phyloP scores from a whole-genome alignment of 73 alveolate genomes.

The Tetrahymena thermophila region DNA sequence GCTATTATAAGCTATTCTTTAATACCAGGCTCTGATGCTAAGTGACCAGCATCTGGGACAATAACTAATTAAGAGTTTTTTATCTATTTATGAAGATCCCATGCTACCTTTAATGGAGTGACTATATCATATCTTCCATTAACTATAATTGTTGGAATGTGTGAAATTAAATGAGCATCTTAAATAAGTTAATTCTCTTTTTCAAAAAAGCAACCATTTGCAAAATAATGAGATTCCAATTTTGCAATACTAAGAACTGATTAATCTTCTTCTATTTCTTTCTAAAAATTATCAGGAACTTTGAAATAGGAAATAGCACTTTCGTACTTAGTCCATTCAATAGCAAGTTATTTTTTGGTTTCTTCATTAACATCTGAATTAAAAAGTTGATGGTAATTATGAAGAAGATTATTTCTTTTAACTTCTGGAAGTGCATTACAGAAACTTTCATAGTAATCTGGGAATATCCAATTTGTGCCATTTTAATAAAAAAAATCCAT shows the following conservation, averaged over 20 bases:
- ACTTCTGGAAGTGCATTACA: neutral
- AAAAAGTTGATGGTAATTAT: neutral
- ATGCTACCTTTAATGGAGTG: neutral
- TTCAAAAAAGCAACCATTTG: neutral
- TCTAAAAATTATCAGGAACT: neutral
- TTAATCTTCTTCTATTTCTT: neutral
- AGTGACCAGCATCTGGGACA: neutral
- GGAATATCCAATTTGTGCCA: neutral
- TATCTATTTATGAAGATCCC: neutral
- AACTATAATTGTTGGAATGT: neutral
- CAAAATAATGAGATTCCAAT: neutral
- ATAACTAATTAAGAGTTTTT: neutral
- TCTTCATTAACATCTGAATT: neutral
- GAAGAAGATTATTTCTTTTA: neutral
- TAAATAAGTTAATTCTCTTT: neutral
- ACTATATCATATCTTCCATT: neutral
- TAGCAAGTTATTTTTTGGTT: neutral
- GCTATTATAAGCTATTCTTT: neutral
- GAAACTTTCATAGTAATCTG: neutral
- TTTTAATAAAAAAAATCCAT: neutral
- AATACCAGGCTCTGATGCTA: neutral
- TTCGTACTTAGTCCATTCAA: neutral
- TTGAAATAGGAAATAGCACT: neutral
- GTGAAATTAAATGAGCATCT: neutral
- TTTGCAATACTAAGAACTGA: neutral